Evolutionary conservation across 257 asterid genomes (phyloP).

Genomic region (Solanum verrucosum): DNA sequence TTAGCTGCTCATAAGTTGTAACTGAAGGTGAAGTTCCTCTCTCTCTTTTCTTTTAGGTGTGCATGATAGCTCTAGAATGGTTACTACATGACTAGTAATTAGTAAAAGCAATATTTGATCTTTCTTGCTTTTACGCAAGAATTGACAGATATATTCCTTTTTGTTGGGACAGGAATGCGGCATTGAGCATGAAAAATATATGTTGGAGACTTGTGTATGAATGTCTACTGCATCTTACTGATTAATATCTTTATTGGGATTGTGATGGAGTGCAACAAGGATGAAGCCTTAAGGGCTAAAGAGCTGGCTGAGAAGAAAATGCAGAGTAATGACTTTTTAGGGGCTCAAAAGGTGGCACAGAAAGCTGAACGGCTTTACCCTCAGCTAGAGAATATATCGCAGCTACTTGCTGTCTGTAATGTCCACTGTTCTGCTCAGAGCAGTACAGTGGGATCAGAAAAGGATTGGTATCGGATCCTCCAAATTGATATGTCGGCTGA

Average conservation of each 20-base stretch:
- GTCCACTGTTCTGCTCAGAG: slow-evolving; percentile 65
- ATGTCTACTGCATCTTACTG: neutral
- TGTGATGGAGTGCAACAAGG: slow-evolving; percentile 81
- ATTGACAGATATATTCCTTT: neutral
- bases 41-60: neutral
- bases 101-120: neutral
- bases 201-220: neutral
- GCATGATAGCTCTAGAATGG: neutral
- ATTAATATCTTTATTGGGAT: neutral
- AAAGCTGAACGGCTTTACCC: slow-evolving; percentile 68
- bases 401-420: slow-evolving; percentile 57
- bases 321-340: slow-evolving; percentile 52
- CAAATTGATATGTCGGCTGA: slow-evolving; percentile 54
- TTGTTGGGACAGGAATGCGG: neutral
- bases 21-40: neutral
- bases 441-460: slow-evolving; percentile 41
- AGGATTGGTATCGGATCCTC: slow-evolving; percentile 74
- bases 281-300: slow-evolving; percentile 68
- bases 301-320: slow-evolving; percentile 63
- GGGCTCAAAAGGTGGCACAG: slow-evolving; percentile 48
- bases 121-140: neutral
- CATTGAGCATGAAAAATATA: neutral
- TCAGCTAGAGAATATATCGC: slow-evolving; percentile 56
- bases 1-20: neutral
- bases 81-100: neutral